Conservation (phyloP, 2,329 filamentous ascomycete genomes). For the Ceratocystis cubensis region DNA sequence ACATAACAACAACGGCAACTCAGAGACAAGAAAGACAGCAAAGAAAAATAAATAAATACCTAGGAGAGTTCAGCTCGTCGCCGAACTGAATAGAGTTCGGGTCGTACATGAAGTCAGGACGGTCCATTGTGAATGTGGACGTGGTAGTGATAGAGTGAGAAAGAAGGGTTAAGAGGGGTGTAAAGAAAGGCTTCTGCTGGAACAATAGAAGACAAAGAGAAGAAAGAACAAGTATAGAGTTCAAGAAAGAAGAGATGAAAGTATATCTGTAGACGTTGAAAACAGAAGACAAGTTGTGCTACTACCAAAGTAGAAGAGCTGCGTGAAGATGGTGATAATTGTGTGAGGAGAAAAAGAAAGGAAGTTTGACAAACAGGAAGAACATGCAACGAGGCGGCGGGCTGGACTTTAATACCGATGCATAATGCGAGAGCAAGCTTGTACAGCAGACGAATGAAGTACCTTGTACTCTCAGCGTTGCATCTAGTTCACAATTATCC, state of each 20-base stretch:
- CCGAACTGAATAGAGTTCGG: slow-evolving; percentile 33
- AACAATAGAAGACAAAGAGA: neutral
- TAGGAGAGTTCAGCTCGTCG: slow-evolving; percentile 48
- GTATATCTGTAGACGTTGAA: neutral
- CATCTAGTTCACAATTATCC: neutral
- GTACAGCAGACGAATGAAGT: slow-evolving; percentile 4
- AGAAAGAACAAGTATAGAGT: neutral
- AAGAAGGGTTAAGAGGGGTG: neutral
- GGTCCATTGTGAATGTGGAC: slow-evolving; percentile 14
- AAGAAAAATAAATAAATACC: slow-evolving; percentile 45
- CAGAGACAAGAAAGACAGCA: slow-evolving; percentile 27
- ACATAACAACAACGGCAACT: slow-evolving; percentile 24
- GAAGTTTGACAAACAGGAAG: slow-evolving; percentile 2
- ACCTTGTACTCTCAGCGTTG: slow-evolving; percentile 9
- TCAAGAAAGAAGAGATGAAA: neutral
- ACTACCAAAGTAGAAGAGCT: slow-evolving; percentile 12
- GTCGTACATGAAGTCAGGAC: slow-evolving; percentile 20
- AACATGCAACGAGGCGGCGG: neutral
- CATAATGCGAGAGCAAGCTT: neutral
- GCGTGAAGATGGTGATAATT: neutral
- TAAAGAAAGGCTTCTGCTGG: neutral
- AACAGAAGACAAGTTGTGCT: slow-evolving; percentile 10
- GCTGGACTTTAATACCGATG: neutral
- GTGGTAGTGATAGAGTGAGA: neutral
- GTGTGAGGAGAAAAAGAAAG: slow-evolving; percentile 12